Conservation (phyloP, 164 flowering plant genomes). For the Berberis vulgaris region DNA sequence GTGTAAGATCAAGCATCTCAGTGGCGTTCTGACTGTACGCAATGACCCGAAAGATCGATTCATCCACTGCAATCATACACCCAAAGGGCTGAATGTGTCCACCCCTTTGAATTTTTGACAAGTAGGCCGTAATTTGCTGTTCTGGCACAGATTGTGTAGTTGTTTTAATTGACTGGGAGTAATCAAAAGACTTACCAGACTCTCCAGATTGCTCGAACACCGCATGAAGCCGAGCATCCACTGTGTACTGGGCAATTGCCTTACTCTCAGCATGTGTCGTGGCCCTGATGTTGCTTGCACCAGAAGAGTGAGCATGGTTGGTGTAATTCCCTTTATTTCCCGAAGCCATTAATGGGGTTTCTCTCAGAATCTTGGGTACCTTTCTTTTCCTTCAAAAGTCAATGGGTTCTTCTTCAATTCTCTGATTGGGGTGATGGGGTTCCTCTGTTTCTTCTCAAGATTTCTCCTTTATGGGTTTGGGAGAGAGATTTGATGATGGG, state of each 20-base stretch:
- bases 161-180: slow-evolving; percentile 33
- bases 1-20: slow-evolving; percentile 28
- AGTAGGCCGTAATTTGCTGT: slow-evolving; percentile 47
- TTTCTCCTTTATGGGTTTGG: too few species aligned
- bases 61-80: slow-evolving; percentile 66
- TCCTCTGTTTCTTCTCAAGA: too few species aligned
- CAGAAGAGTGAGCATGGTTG: too few species aligned
- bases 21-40: slow-evolving; percentile 63
- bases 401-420: too few species aligned
- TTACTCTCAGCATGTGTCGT: too few species aligned
- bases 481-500: too few species aligned
- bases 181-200: slow-evolving; percentile 57
- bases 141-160: slow-evolving; percentile 33
- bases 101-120: slow-evolving; percentile 67
- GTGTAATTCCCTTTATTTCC: too few species aligned
- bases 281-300: too few species aligned
- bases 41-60: slow-evolving; percentile 44
- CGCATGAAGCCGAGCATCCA: slow-evolving; percentile 48
- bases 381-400: too few species aligned
- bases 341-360: too few species aligned
- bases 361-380: too few species aligned
- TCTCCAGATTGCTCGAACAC: slow-evolving; percentile 50
- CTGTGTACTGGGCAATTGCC: slow-evolving; percentile 43
- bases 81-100: slow-evolving; percentile 71
- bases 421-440: too few species aligned